A percentile compares a stretch with the other conserved stretches of the same genome.
Evolutionary conservation across 257 asterid genomes (phyloP).

Genomic region (Leonotis leonurus): DNA sequence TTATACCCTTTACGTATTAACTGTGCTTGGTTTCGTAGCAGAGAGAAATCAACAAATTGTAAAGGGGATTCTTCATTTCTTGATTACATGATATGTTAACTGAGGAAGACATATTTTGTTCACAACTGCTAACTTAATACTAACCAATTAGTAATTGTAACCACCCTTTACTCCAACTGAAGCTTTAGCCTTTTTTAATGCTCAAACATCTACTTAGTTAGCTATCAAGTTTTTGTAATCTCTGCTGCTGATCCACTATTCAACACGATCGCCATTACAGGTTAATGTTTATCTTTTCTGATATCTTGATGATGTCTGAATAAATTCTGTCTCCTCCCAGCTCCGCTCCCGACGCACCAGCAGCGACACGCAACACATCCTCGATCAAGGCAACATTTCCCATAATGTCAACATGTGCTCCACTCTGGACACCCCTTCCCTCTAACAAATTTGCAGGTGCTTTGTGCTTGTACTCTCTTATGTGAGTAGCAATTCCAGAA

Average conservation of each 20-base stretch:
- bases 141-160: conserved; percentile 3
- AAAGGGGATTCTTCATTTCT: background rate
- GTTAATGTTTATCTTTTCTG: conserved; percentile 40
- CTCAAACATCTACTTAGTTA: background rate
- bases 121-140: background rate
- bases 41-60: background rate
- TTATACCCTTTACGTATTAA: background rate
- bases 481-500: conserved; percentile 47
- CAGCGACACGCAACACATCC: conserved; percentile 66
- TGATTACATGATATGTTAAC: conserved; percentile 9
- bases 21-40: background rate
- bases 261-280: too few relatives aligned
- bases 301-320: conserved; percentile 68
- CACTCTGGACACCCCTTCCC: conserved; percentile 79
- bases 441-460: conserved; percentile 68
- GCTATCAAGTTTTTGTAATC: background rate
- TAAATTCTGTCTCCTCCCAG: conserved; percentile 56
- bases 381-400: conserved; percentile 76
- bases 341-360: conserved; percentile 59
- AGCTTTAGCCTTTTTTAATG: background rate
- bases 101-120: too few relatives aligned
- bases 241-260: too few relatives aligned
- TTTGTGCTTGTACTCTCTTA: conserved; percentile 69
- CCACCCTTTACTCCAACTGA: background rate
- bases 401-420: conserved; percentile 82